These are phyloP conservation scores for Candida gigantensis DNA, from an alignment of 1,139 yeast species.

Conservation along the genomic window DNA sequence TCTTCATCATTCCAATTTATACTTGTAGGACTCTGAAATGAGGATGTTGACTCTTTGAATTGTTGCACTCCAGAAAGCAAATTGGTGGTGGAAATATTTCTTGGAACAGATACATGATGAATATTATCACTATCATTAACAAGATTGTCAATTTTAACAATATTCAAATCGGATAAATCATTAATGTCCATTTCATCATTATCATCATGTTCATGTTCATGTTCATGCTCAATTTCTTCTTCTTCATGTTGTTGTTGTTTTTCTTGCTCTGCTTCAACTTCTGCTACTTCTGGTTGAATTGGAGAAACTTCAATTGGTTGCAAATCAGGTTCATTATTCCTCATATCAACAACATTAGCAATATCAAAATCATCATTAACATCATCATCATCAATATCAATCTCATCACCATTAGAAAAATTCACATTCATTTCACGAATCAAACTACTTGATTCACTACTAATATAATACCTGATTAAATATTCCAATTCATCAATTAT, in stretches of 20 bases:
- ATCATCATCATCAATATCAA: slow-evolving; percentile 16
- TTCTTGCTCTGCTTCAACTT: too few relatives aligned
- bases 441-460: slow-evolving; percentile 25
- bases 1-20: slow-evolving; percentile 48
- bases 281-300: slow-evolving; percentile 10
- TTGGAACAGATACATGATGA: slow-evolving; percentile 12
- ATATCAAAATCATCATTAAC: slow-evolving; percentile 1
- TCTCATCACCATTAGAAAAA: slow-evolving; percentile 4
- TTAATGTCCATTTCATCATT: slow-evolving; percentile 29
- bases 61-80: slow-evolving; percentile 15
- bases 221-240: too few relatives aligned
- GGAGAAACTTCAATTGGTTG: slow-evolving; percentile 10
- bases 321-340: slow-evolving; percentile 16
- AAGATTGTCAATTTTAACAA: slow-evolving; percentile 39
- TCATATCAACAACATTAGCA: slow-evolving; percentile 5
- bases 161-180: slow-evolving; percentile 43
- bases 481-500: slow-evolving; percentile 71
- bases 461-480: slow-evolving; percentile 38
- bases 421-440: slow-evolving; percentile 24
- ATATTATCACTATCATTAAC: slow-evolving; percentile 24
- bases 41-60: slow-evolving; percentile 37
- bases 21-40: slow-evolving; percentile 46
- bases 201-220: slow-evolving; percentile 8
- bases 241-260: too few relatives aligned
- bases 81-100: slow-evolving; percentile 11